A percentile compares a stretch with the other conserved stretches of the same genome.
phyloP scores from a whole-genome alignment of 23 red algal species.

The Gracilaria vermiculophylla region DNA sequence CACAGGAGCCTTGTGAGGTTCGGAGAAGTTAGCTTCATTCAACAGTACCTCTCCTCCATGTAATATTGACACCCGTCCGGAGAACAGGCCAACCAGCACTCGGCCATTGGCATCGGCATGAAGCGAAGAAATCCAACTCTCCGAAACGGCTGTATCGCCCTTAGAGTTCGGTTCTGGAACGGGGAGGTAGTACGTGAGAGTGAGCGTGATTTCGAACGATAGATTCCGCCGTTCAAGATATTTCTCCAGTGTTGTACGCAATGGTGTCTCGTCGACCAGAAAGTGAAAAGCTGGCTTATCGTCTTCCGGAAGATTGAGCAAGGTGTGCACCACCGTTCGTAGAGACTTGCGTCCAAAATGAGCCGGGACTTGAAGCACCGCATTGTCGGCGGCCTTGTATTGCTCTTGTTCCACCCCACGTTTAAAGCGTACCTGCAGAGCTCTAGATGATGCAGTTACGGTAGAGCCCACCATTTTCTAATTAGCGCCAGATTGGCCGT shows the following conservation, averaged over 20 bases:
- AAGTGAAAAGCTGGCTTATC: conserved; percentile 60
- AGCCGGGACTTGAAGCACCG: conserved; percentile 42
- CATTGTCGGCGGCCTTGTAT: conserved; percentile 40
- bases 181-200: conserved; percentile 62
- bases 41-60: not conserved
- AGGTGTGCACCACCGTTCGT: conserved; percentile 37
- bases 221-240: conserved; percentile 53
- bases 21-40: not conserved
- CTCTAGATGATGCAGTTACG: not conserved
- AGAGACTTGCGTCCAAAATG: conserved; percentile 52
- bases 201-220: conserved; percentile 33
- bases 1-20: conserved; percentile 39
- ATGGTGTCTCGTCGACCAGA: conserved; percentile 25
- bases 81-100: conserved; percentile 47
- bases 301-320: conserved; percentile 32
- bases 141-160: not conserved
- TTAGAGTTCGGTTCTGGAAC: conserved; percentile 22
- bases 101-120: not conserved
- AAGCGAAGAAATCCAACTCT: conserved; percentile 54
- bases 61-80: conserved; percentile 28
- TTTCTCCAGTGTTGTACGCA: conserved; percentile 73
- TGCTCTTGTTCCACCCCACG: not conserved
- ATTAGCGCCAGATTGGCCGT: not conserved
- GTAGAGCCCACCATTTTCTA: not conserved
- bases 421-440: conserved; percentile 57